Conservation (phyloP, 805 yeast species). For the Barnettozyma vustinii region DNA sequence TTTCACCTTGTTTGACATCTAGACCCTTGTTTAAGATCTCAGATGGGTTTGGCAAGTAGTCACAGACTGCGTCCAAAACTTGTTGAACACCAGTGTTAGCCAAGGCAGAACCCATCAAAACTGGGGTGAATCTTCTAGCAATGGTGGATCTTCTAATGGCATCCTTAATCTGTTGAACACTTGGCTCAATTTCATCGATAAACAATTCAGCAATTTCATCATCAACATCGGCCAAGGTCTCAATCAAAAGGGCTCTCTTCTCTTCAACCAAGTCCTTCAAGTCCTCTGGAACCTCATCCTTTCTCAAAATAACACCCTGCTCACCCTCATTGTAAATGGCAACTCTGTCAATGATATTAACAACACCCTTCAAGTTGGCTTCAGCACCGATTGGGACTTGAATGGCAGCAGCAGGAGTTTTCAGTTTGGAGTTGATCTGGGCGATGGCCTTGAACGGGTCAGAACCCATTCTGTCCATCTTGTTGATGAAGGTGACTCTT, state of each 20-base stretch:
- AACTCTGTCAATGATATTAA: constrained; percentile 82
- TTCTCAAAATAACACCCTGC: constrained; percentile 80
- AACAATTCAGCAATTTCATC: constrained; percentile 94
- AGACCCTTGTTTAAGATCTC: constrained; percentile 89
- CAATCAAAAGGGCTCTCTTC: constrained; percentile 79
- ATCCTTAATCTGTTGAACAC: constrained; percentile 71
- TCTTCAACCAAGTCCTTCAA: constrained; percentile 81
- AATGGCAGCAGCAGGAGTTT: constrained; percentile 93
- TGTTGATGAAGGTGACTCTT: constrained; percentile 90
- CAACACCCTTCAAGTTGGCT: constrained; percentile 77
- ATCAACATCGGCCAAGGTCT: constrained; percentile 95
- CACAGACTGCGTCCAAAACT: constrained; percentile 92
- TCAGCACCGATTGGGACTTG: constrained; percentile 98
- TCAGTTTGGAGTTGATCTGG: constrained; percentile 81
- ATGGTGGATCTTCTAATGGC: constrained; percentile 95
- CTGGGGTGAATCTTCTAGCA: constrained; percentile 96
- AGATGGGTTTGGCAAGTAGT: constrained; percentile 91
- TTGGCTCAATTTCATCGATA: constrained; percentile 86
- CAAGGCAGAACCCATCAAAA: constrained; percentile 97
- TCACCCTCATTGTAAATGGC: constrained; percentile 85
- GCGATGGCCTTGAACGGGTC: constrained; percentile 94
- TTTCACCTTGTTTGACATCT: constrained; percentile 61
- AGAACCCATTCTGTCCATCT: constrained; percentile 99
- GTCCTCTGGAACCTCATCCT: constrained; percentile 69
- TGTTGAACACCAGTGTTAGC: constrained; percentile 96